Base-by-base conservation (phyloP, 176 grass and related monocot genomes). In the Themeda triandra region DNA sequence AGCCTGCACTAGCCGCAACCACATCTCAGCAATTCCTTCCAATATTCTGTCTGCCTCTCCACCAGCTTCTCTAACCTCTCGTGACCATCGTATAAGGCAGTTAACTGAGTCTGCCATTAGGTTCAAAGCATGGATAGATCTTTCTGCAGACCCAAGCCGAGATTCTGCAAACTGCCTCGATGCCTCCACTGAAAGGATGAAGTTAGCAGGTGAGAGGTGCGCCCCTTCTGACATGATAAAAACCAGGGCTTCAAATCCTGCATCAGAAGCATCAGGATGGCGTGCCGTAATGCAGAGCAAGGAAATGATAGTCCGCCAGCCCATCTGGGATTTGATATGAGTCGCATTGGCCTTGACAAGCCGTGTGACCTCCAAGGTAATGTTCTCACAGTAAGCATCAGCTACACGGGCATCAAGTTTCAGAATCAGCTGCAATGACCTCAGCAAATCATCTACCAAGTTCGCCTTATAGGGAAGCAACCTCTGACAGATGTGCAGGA, bases 391-490 rank as follows among this genome's bases (percentile, higher is more conserved):
- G 73, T 96, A 98, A 53, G 93, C 96, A 96, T 98, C 96, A 56
- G 96, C 96, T 51, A 98, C 96, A 86, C 96, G 96, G 35, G 96
- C 96, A 89, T 98, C 96, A 66, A 98, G 93, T 84, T 98, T 98
- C 66, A 98, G 59, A 83, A 98, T 91, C 29, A 98, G 75, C 81
- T 98, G 96, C 66, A 98, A 63, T 13, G 96, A 96, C 62, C 76
- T 89, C 80, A 98, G 75, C 80, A 98, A 85, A 90, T 95, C 93
- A 93, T 98, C 96, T 13, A 86, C 90, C 40, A 98, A 80, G 68
- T 98, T 95, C 37, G 93, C 96, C 76, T 98, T 98, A 82, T 98
- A 98, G n/a, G 96, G 96, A 54, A 98, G 90, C 59, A 98, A 73
- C 77, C 96, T 88, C 74, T 98, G 93, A 83, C 96, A 98, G 70